These are phyloP conservation scores for Boletales sp. DNA, from an alignment of 768 basidiomycete species.

Conservation along the genomic window DNA sequence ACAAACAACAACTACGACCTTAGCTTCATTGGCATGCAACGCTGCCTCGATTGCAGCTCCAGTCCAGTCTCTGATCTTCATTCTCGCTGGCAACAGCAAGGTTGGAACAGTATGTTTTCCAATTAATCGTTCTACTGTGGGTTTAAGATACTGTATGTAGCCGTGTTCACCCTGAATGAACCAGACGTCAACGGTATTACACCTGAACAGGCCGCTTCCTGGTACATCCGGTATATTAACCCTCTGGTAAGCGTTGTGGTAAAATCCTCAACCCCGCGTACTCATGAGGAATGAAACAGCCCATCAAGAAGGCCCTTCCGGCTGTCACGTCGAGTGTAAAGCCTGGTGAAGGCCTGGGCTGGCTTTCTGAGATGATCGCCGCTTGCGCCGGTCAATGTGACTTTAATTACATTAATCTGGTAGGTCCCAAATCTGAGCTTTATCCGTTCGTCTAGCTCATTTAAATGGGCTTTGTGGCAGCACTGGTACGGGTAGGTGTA, in stretches of 20 bases:
- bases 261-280: neutral
- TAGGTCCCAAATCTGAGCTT: no score
- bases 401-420: no score
- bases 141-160: conserved; percentile 8
- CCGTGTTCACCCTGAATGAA: conserved; percentile 36
- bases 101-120: conserved; percentile 29
- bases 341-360: no score
- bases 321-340: no score
- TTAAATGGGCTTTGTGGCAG: no score
- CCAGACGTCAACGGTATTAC: conserved; percentile 31
- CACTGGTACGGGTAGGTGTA: no score
- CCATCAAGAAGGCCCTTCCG: no score
- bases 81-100: conserved; percentile 30
- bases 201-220: conserved; percentile 30
- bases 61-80: conserved; percentile 32
- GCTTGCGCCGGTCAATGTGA: no score
- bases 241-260: conserved; percentile 24
- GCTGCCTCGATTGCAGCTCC: conserved; percentile 34
- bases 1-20: conserved; percentile 36
- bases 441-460: no score
- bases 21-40: conserved; percentile 39
- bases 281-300: conserved; percentile 2
- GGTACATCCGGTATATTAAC: conserved; percentile 37
- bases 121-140: neutral
- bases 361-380: no score